A percentile compares a stretch with the other conserved stretches of the same genome.
Conservation (phyloP, 768 basidiomycete species). For the Tubosaeta sp. region DNA sequence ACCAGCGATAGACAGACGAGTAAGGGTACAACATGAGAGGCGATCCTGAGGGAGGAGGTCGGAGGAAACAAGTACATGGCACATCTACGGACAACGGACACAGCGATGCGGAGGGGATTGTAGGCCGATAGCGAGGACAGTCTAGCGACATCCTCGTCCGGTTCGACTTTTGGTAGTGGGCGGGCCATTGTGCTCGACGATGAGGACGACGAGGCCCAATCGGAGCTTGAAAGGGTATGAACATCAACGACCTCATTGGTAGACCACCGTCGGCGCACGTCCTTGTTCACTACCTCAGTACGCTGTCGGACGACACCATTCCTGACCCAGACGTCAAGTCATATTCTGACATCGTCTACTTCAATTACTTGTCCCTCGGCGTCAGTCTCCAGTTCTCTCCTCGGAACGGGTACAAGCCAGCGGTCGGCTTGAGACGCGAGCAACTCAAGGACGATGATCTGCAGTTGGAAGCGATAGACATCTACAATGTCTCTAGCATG, state of each 20-base stretch:
- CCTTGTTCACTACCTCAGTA: conserved; percentile 41
- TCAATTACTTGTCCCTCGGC: conserved; percentile 78
- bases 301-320: conserved; percentile 25
- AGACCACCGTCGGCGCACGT: conserved; percentile 43
- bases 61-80: conserved; percentile 10
- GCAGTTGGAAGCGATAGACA: conserved; percentile 67
- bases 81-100: conserved; percentile 2
- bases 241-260: conserved; percentile 44
- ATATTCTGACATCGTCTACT: conserved; percentile 81
- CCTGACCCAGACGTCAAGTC: conserved; percentile 62
- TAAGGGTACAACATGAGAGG: conserved; percentile 63
- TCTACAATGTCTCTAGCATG: conserved; percentile 62
- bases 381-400: conserved; percentile 79
- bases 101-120: conserved; percentile 5
- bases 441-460: conserved; percentile 50
- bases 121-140: conserved; percentile 2
- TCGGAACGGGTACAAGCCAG: conserved; percentile 56
- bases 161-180: conserved; percentile 17
- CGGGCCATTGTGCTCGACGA: conserved; percentile 19
- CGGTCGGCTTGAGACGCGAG: conserved; percentile 39
- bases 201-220: conserved; percentile 7
- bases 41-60: conserved; percentile 29
- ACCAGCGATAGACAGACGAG: conserved; percentile 56
- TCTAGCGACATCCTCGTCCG: conserved; percentile 8
- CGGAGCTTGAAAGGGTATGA: conserved; percentile 25